Conservation (phyloP, 2,329 filamentous ascomycete genomes). For the Hymenoscyphus salicellus region DNA sequence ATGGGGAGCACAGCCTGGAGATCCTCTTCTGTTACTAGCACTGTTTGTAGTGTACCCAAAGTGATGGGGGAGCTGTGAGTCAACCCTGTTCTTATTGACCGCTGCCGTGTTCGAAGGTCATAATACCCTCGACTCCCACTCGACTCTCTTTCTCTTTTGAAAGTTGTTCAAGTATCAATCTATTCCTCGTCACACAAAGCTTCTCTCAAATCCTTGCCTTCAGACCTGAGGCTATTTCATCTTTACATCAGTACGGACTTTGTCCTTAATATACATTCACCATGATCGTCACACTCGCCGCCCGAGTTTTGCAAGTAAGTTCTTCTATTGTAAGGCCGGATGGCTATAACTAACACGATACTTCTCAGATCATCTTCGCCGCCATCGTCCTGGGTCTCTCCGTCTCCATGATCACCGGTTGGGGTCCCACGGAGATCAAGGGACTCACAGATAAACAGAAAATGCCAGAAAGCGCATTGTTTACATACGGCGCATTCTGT, state of each 20-base stretch:
- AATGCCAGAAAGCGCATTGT: slow-evolving; percentile 18
- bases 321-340: too few species aligned
- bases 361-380: slow-evolving; percentile 25
- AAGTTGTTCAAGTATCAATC: not conserved
- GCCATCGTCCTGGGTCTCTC: slow-evolving; percentile 28
- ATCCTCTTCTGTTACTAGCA: slow-evolving; percentile 7
- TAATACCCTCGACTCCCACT: not conserved
- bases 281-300: slow-evolving; percentile 29
- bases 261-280: slow-evolving; percentile 8
- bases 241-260: not conserved
- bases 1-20: slow-evolving; percentile 16
- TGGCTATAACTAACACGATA: slow-evolving; percentile 1
- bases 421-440: slow-evolving; percentile 14
- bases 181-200: not conserved
- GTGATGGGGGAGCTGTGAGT: not conserved
- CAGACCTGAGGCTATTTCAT: not conserved
- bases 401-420: slow-evolving; percentile 25
- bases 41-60: slow-evolving; percentile 11
- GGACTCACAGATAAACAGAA: slow-evolving; percentile 1
- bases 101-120: not conserved
- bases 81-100: not conserved
- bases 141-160: not conserved
- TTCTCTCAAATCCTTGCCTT: not conserved
- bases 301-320: slow-evolving; percentile 24
- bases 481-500: slow-evolving; percentile 31